phyloP scores from a whole-genome alignment of 192 early-diverging fungal genomes.

The Phycomyces nitens region DNA sequence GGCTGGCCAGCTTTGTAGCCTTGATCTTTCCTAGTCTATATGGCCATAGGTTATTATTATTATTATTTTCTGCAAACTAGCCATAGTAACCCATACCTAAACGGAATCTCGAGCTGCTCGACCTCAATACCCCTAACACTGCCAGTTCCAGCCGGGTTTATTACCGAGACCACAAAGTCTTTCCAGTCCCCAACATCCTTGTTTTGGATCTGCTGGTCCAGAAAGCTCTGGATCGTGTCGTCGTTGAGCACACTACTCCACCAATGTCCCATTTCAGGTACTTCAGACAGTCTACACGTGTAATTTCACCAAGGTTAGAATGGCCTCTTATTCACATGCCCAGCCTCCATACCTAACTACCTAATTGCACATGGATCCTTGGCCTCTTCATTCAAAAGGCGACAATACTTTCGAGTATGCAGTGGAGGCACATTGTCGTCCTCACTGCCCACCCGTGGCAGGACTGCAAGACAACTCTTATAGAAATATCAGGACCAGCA shows the following conservation, averaged over 20 bases:
- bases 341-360: conserved; percentile 29
- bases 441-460: conserved; percentile 54
- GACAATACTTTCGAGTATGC: conserved; percentile 57
- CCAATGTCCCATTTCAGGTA: conserved; percentile 64
- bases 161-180: conserved; percentile 53
- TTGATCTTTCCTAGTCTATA: background rate
- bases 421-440: conserved; percentile 78
- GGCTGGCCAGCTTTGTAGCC: background rate
- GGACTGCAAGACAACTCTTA: conserved; percentile 63
- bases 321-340: no score
- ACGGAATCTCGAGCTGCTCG: conserved; percentile 64
- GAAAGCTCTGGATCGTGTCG: conserved; percentile 28
- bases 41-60: background rate
- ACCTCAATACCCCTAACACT: conserved; percentile 62
- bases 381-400: conserved; percentile 63
- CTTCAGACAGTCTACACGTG: conserved; percentile 55
- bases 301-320: background rate
- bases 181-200: conserved; percentile 12
- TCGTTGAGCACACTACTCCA: conserved; percentile 58
- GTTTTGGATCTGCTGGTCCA: conserved; percentile 2
- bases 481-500: background rate
- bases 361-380: conserved; percentile 41
- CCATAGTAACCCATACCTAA: conserved; percentile 47
- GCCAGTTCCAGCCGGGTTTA: conserved; percentile 68
- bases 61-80: no score